phyloP scores from a whole-genome alignment of 2,329 filamentous ascomycete genomes.

The Sporothrix globosa region DNA sequence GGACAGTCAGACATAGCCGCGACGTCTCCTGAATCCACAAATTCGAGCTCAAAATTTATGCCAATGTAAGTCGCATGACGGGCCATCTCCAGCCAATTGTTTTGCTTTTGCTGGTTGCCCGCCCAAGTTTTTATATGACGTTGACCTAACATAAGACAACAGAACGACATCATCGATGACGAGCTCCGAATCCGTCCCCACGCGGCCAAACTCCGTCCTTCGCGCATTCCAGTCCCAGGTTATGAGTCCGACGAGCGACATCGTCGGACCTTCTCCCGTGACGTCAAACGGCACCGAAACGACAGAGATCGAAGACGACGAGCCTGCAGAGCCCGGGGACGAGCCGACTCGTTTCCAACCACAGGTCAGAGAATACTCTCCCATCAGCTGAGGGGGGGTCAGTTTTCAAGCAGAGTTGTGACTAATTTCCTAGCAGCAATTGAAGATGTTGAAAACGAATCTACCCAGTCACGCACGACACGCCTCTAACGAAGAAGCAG shows the following conservation, averaged over 20 bases:
- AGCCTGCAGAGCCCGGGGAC: conserved; percentile 13
- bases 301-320: conserved; percentile 83
- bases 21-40: conserved; percentile 57
- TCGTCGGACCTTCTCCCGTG: conserved; percentile 79
- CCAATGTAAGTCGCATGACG: conserved; percentile 52
- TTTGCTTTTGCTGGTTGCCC: conserved; percentile 37
- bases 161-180: conserved; percentile 45
- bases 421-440: conserved; percentile 41
- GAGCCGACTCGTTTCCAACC: conserved; percentile 39
- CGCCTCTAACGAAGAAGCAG: conserved; percentile 71
- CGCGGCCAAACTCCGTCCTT: conserved; percentile 57
- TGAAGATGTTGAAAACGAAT: conserved; percentile 60
- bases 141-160: conserved; percentile 41
- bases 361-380: conserved; percentile 41
- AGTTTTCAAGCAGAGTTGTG: background rate
- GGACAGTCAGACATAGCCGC: conserved; percentile 59
- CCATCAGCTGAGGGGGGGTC: no score
- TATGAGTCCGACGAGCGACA: conserved; percentile 66
- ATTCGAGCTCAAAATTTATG: conserved; percentile 54
- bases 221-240: conserved; percentile 57
- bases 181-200: conserved; percentile 52
- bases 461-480: conserved; percentile 61
- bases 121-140: conserved; percentile 57
- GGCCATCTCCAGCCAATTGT: background rate
- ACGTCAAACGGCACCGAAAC: conserved; percentile 82